Percentiles rank a stretch among this genome's conserved stretches.
These are phyloP conservation scores for Alliaria petiolata DNA, from an alignment of 345 rosid species.

Conservation along the genomic window DNA sequence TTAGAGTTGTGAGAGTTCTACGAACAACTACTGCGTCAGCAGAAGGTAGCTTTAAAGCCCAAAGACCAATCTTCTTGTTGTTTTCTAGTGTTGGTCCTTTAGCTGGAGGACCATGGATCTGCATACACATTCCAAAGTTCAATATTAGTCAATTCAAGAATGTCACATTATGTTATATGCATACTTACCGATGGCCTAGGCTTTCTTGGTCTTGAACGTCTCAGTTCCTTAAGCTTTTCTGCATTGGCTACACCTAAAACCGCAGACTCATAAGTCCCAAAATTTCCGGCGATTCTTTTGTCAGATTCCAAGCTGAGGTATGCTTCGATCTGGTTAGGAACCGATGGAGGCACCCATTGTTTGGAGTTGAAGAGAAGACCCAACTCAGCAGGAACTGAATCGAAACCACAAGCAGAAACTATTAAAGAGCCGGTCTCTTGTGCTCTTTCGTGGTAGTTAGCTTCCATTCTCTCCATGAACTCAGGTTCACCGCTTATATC, in stretches of 20 bases:
- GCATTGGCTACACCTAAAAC: constrained; percentile 72
- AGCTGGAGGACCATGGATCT: no score
- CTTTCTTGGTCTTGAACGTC: constrained; percentile 72
- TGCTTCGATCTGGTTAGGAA: constrained; percentile 66
- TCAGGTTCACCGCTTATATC: constrained; percentile 94
- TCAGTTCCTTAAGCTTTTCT: constrained; percentile 52
- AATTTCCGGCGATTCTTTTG: constrained; percentile 64
- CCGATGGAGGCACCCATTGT: constrained; percentile 71
- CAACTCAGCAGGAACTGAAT: constrained; percentile 83
- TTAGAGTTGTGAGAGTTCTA: no score
- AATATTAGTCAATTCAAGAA: background rate
- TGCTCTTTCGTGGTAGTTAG: constrained; percentile 61
- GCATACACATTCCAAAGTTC: no score
- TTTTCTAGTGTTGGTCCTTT: no score
- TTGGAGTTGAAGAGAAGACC: constrained; percentile 72
- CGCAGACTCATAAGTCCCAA: constrained; percentile 82
- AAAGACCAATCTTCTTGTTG: no score
- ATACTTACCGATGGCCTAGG: constrained; percentile 60
- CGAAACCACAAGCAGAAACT: constrained; percentile 93
- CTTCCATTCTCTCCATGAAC: constrained; percentile 86
- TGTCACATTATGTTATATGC: background rate
- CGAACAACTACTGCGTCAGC: no score
- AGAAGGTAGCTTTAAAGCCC: no score
- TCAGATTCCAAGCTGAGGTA: constrained; percentile 77
- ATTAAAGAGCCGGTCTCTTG: constrained; percentile 64